Evolutionary conservation across 768 basidiomycete genomes (phyloP).

Genomic region (Plicaturopsis crispa): DNA sequence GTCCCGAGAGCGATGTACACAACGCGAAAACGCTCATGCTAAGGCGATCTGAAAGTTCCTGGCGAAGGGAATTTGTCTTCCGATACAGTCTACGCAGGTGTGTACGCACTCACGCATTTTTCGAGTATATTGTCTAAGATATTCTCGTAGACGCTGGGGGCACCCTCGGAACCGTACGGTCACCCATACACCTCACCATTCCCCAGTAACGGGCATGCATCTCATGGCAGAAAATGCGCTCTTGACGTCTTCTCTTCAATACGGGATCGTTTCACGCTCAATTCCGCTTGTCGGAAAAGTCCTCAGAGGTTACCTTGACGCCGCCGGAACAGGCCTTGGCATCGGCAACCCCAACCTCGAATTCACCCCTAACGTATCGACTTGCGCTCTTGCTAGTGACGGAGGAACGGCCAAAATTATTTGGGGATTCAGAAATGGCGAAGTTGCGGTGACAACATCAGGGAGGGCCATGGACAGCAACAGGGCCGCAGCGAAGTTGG

Average conservation of each 20-base stretch:
- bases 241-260: conserved; percentile 54
- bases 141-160: conserved; percentile 55
- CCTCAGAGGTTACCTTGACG: conserved; percentile 62
- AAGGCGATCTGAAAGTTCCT: conserved; percentile 47
- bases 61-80: conserved; percentile 64
- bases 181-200: conserved; percentile 57
- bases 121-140: conserved; percentile 1
- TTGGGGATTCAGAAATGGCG: conserved; percentile 71
- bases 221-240: conserved; percentile 50
- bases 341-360: conserved; percentile 71
- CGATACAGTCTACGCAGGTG: conserved; percentile 52
- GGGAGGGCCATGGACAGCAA: conserved; percentile 49
- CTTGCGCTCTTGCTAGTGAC: conserved; percentile 49
- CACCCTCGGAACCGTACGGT: conserved; percentile 51
- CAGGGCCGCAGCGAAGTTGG: conserved; percentile 34
- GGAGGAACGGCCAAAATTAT: conserved; percentile 59
- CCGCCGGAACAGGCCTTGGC: conserved; percentile 49
- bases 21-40: conserved; percentile 41
- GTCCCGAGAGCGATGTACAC: conserved; percentile 53
- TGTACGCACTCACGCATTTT: conserved; percentile 7
- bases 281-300: conserved; percentile 63
- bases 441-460: conserved; percentile 53
- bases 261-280: conserved; percentile 70
- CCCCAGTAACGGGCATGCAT: conserved; percentile 49
- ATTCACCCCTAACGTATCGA: conserved; percentile 59